Evolutionary conservation across 2,329 filamentous ascomycete species (phyloP).

Genomic region (Pseudogymnoascus sp.): DNA sequence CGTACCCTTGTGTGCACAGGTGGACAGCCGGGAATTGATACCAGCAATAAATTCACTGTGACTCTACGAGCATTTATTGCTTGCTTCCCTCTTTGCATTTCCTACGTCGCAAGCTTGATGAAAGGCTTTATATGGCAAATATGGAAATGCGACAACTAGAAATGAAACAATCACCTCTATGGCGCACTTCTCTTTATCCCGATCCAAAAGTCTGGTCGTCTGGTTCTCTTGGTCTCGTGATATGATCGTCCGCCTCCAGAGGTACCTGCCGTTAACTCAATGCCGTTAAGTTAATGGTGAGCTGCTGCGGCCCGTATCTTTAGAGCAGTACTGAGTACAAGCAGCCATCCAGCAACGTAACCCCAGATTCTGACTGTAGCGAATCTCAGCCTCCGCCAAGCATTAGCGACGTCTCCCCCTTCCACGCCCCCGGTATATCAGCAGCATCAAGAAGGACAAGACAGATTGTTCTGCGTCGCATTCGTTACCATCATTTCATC

Average conservation of each 20-base stretch:
- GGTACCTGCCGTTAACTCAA: slow-evolving; percentile 5
- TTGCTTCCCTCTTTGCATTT: too few species aligned
- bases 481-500: not conserved
- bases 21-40: not conserved
- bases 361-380: slow-evolving; percentile 1
- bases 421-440: slow-evolving; percentile 1
- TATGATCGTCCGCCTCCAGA: not conserved
- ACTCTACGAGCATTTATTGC: not conserved
- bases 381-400: slow-evolving; percentile 8
- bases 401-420: slow-evolving; percentile 6
- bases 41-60: not conserved
- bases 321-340: not conserved
- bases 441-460: not conserved
- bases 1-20: not conserved
- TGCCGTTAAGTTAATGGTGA: slow-evolving; percentile 2
- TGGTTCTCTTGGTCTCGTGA: not conserved
- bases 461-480: not conserved
- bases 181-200: not conserved
- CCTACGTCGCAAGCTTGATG: not conserved
- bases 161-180: not conserved
- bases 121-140: not conserved
- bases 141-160: not conserved
- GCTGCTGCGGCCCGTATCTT: slow-evolving; percentile 6
- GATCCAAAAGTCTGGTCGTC: not conserved
- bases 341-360: not conserved